Conservation (phyloP, 495 filamentous ascomycete genomes). For the Aspergillus bridgeri region DNA sequence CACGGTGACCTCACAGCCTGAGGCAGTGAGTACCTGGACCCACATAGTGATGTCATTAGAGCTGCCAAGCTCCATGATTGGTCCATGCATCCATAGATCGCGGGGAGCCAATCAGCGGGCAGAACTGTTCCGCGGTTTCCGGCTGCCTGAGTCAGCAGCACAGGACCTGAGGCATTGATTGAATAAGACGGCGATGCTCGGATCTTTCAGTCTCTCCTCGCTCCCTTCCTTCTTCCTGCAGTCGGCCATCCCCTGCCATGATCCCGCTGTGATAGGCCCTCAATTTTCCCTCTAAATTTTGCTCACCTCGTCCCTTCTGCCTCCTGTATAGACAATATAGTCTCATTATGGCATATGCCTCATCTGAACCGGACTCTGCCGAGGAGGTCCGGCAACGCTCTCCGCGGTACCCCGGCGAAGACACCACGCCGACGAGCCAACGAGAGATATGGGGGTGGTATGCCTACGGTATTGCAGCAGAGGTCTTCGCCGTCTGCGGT, state of each 20-base stretch:
- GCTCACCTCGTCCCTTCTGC: slow-evolving; percentile 15
- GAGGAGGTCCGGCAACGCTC: slow-evolving; percentile 30
- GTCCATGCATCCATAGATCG: not conserved
- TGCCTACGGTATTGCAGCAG: slow-evolving; percentile 82
- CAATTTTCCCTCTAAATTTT: not conserved
- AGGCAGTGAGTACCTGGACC: not conserved
- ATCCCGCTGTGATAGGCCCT: not conserved
- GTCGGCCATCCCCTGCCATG: not conserved
- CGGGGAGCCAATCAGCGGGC: slow-evolving; percentile 3
- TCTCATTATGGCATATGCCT: slow-evolving; percentile 22
- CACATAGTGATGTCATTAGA: not conserved
- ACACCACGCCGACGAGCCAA: slow-evolving; percentile 72
- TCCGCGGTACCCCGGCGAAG: slow-evolving; percentile 69
- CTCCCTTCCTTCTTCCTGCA: not conserved
- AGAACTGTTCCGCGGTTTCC: not conserved
- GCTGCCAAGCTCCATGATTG: not conserved
- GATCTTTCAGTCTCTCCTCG: not conserved
- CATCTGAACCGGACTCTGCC: slow-evolving; percentile 11
- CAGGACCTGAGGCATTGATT: not conserved
- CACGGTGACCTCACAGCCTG: not conserved
- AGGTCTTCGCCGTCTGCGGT: slow-evolving; percentile 90
- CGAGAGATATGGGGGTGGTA: slow-evolving; percentile 89
- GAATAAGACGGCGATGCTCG: not conserved
- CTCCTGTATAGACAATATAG: too few relatives aligned
- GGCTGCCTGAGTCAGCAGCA: not conserved